Percentiles rank a stretch among this genome's conserved stretches.
Evolutionary conservation across 768 basidiomycete species (phyloP).

Genomic region (Hysterangium stoloniferum): DNA sequence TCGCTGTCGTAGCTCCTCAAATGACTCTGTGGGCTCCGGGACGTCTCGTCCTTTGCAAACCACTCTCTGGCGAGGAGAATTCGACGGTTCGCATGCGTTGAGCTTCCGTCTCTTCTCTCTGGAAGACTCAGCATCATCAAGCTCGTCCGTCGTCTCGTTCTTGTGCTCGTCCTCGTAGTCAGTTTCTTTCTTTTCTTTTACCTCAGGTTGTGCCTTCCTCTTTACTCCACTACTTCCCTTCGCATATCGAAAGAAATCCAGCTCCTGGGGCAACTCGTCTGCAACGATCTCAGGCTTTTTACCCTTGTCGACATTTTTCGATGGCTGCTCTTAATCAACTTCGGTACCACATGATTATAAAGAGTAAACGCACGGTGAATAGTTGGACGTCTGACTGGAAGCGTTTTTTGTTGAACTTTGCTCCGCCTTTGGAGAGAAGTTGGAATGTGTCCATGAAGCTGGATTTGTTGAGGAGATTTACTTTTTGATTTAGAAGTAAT

Average conservation of each 20-base stretch:
- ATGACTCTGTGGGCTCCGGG: slow-evolving; percentile 50
- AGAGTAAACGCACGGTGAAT: slow-evolving; percentile 45
- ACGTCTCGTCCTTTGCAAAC: slow-evolving; percentile 65
- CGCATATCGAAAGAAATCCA: slow-evolving; percentile 92
- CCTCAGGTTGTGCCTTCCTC: slow-evolving; percentile 32
- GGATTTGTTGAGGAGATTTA: too few species aligned
- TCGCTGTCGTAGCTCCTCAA: slow-evolving; percentile 49
- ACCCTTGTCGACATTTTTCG: slow-evolving; percentile 5
- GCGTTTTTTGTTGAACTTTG: slow-evolving; percentile 67
- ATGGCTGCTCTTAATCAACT: neutral
- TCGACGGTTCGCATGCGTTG: slow-evolving; percentile 19
- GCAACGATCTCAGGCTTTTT: slow-evolving; percentile 16
- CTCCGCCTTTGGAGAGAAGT: slow-evolving; percentile 80
- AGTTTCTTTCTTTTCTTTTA: too few species aligned
- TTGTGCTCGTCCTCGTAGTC: slow-evolving; percentile 12
- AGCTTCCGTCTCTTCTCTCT: slow-evolving; percentile 17
- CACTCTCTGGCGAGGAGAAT: slow-evolving; percentile 48
- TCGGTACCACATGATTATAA: neutral
- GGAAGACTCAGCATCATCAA: slow-evolving; percentile 15
- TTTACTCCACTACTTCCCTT: slow-evolving; percentile 42
- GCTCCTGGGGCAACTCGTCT: slow-evolving; percentile 60
- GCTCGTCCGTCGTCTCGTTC: slow-evolving; percentile 14
- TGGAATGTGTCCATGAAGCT: slow-evolving; percentile 82
- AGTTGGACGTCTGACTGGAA: slow-evolving; percentile 64
- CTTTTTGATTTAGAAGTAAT: too few species aligned